Evolutionary conservation across 257 asterid genomes (phyloP).

Genomic region (Paulownia fortunei): DNA sequence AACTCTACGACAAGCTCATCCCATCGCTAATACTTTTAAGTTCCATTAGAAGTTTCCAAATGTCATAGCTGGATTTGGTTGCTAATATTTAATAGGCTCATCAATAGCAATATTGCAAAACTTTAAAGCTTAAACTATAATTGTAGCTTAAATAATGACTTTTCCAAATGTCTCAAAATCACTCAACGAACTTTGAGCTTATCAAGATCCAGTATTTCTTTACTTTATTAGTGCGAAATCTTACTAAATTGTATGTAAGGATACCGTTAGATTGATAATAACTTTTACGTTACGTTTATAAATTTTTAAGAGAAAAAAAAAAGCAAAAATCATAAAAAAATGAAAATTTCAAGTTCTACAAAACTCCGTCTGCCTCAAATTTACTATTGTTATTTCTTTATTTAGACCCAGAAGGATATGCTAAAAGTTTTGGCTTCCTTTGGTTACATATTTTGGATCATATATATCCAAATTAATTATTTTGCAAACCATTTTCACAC

Average conservation of each 20-base stretch:
- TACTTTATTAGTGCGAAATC: constrained; percentile 8
- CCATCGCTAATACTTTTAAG: not conserved
- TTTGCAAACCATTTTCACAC: too few species aligned
- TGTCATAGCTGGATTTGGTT: constrained; percentile 18
- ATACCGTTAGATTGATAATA: not conserved
- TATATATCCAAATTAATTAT: too few species aligned
- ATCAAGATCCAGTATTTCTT: not conserved
- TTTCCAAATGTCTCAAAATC: not conserved
- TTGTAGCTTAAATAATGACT: not conserved
- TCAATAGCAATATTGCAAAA: not conserved
- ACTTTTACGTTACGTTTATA: not conserved
- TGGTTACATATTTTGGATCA: not conserved
- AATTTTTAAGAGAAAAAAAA: too few species aligned
- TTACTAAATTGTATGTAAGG: constrained; percentile 6
- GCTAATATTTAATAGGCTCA: not conserved
- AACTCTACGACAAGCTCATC: too few species aligned
- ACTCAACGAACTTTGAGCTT: constrained; percentile 14
- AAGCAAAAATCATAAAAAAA: too few species aligned
- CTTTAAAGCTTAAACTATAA: too few species aligned
- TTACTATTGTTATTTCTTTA: too few species aligned
- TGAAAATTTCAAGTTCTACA: too few species aligned
- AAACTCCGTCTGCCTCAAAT: too few species aligned
- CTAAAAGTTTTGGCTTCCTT: too few species aligned
- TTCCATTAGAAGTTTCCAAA: constrained; percentile 16
- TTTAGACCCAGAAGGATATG: too few species aligned